Evolutionary conservation across 208 protist genomes (phyloP).

Genomic region (Acanthamoeba culbertsoni): DNA sequence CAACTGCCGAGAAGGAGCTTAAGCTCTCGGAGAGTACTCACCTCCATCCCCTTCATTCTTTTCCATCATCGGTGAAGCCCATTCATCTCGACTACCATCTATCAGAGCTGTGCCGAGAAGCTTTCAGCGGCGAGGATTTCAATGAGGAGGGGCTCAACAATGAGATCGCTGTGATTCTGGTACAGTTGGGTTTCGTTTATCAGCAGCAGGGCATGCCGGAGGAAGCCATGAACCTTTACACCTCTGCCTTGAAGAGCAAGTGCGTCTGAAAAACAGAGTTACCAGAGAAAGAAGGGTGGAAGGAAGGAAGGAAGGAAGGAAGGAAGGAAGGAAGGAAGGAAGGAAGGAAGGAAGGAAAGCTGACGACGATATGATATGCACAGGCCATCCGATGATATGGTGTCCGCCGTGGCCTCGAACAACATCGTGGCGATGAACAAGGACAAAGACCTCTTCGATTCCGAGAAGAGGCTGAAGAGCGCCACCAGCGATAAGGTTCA

Average conservation of each 20-base stretch:
- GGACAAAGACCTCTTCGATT: constrained; percentile 63
- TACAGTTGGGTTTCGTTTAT: constrained; percentile 51
- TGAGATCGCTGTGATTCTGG: constrained; percentile 51
- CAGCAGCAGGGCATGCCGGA: constrained; percentile 22
- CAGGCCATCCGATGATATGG: constrained; percentile 50
- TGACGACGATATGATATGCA: too few species aligned
- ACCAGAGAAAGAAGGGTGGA: too few species aligned
- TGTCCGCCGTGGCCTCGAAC: constrained; percentile 60
- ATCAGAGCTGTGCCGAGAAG: constrained; percentile 21
- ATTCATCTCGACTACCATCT: neutral
- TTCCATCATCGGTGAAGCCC: neutral
- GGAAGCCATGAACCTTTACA: constrained; percentile 58
- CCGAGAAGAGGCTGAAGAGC: neutral
- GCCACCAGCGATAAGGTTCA: constrained; percentile 52
- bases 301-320: too few species aligned
- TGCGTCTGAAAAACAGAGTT: too few species aligned
- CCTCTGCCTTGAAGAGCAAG: constrained; percentile 46
- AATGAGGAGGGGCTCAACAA: constrained; percentile 44
- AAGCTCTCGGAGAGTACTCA: constrained; percentile 3
- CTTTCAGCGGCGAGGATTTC: neutral
- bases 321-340: too few species aligned
- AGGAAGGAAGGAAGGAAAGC: too few species aligned
- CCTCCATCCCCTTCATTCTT: neutral
- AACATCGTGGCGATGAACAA: constrained; percentile 56
- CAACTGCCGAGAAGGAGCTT: constrained; percentile 47